Evolutionary conservation across 768 basidiomycete genomes (phyloP), one percentile per base, ranked within the genome.

Genomic region (Cyathus striatus): DNA sequence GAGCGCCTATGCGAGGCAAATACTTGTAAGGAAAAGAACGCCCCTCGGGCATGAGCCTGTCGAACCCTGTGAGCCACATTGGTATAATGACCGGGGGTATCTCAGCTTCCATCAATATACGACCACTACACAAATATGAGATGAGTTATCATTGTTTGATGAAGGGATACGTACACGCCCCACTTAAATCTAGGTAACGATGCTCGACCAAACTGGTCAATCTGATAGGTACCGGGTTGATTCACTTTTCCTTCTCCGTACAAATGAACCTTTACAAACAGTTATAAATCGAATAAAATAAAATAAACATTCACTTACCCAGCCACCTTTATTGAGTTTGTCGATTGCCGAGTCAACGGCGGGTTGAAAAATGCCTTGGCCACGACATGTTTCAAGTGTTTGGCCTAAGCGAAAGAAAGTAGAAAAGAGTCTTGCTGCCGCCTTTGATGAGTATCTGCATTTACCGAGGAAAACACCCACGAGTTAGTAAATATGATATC

Each of bases 401-500:
- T 96, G 94, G 6, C 94, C 94, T 10, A 80, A 73, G 39, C 81
- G 73, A 62, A 98, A 96, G 70, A 96, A 95, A 41, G 76, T 68
- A 0, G 86, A 85, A 69, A 86, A 82, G 35, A 90, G 50, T 61
- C 90, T 93, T 59, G 49, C 72, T 76, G 59, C 44, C 54, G 45
- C 47, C 40, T 40, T 46, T 34, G 36, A 46, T 38, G 24, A 44
- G 32, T 38, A 27, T 13, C 3, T 26, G 17, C 24, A 27, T 14
- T 32, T 20, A 30, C 23, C 43, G 35, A 40, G 23, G 42, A 30
- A 34, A 45, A 20, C 20, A 58, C 84, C 68, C 57, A 90, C 84
- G 86, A 81, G 63, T 92, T 95, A 4, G 90, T 96, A 62, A 96
- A 97, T 73, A 95, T 84, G 57, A 97, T 81, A 44, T 98, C 94